Conservation (phyloP, 352 stramenopile species). For the Nothophytophthora sp. region DNA sequence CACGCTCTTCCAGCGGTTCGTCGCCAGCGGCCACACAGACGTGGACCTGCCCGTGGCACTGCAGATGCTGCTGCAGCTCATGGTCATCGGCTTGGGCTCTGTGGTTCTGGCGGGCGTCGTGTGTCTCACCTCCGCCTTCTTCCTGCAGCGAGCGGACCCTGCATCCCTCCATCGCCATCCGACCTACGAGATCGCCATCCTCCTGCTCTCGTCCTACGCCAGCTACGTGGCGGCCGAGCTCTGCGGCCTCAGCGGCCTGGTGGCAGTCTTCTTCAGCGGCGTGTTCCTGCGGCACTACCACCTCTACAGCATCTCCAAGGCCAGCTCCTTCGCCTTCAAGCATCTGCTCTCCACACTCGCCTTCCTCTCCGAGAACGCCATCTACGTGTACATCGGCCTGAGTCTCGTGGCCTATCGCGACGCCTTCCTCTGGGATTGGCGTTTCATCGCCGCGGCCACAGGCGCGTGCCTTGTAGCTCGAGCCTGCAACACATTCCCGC, state of each 20-base stretch:
- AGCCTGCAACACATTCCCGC: slow-evolving; percentile 70
- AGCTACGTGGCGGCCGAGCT: slow-evolving; percentile 74
- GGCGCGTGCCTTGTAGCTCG: slow-evolving; percentile 47
- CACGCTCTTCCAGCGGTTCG: slow-evolving; percentile 56
- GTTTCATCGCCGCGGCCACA: slow-evolving; percentile 55
- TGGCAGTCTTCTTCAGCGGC: slow-evolving; percentile 92
- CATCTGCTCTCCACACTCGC: slow-evolving; percentile 61
- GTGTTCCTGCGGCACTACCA: slow-evolving; percentile 79
- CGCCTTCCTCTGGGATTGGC: slow-evolving; percentile 73
- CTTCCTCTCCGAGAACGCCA: slow-evolving; percentile 74
- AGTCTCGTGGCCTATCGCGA: slow-evolving; percentile 66
- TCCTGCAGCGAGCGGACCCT: slow-evolving; percentile 51
- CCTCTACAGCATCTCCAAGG: slow-evolving; percentile 66
- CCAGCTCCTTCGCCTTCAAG: slow-evolving; percentile 57
- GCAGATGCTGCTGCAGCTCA: slow-evolving; percentile 40
- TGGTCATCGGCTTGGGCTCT: slow-evolving; percentile 55
- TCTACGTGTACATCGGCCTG: slow-evolving; percentile 73
- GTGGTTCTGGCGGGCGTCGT: slow-evolving; percentile 46
- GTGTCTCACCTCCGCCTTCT: slow-evolving; percentile 62
- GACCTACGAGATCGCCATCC: slow-evolving; percentile 73
- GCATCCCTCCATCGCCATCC: slow-evolving; percentile 47
- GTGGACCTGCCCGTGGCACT: slow-evolving; percentile 35
- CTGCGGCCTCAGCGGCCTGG: slow-evolving; percentile 79
- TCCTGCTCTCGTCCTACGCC: slow-evolving; percentile 73
- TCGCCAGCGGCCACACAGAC: slow-evolving; percentile 49